Evolutionary conservation across 2,329 filamentous ascomycete species (phyloP).

Genomic region (Phyllosticta capitalensis): DNA sequence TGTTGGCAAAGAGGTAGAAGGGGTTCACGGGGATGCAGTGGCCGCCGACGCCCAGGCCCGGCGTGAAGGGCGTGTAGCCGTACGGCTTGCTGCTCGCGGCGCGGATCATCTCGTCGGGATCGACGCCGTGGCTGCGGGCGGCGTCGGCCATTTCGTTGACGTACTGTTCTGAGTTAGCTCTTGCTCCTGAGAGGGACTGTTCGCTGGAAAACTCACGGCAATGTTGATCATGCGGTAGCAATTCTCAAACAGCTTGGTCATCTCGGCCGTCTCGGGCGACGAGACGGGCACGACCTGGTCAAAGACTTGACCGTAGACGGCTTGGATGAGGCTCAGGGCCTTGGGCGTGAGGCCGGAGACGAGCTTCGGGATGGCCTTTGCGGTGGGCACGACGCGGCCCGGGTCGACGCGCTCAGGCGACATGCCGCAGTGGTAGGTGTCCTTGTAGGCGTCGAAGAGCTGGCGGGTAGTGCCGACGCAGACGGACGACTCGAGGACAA

Average conservation of each 20-base stretch:
- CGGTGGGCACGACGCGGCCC: conserved; percentile 32
- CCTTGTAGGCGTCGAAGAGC: conserved; percentile 26
- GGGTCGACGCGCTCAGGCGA: conserved; percentile 38
- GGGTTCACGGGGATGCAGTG: conserved; percentile 51
- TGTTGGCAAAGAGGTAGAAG: conserved; percentile 43
- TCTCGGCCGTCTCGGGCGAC: conserved; percentile 46
- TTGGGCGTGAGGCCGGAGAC: conserved; percentile 42
- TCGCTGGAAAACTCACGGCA: conserved; percentile 21
- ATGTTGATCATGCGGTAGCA: conserved; percentile 48
- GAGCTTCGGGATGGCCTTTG: conserved; percentile 41
- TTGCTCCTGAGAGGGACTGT: too few relatives aligned
- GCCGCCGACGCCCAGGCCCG: conserved; percentile 44
- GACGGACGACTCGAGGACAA: conserved; percentile 47
- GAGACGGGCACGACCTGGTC: conserved; percentile 41
- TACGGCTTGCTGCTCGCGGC: conserved; percentile 42
- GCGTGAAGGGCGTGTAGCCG: conserved; percentile 41
- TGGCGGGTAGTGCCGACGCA: conserved; percentile 46
- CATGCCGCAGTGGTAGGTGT: conserved; percentile 5
- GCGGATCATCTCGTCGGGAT: conserved; percentile 42
- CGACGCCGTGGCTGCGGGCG: conserved; percentile 36
- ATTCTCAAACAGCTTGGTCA: conserved; percentile 51
- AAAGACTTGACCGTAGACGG: conserved; percentile 41
- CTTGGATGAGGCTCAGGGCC: conserved; percentile 36
- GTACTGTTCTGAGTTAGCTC: conserved; percentile 20
- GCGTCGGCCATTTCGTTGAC: conserved; percentile 50